Percentiles rank a stretch among this genome's conserved stretches.
Conservation (phyloP, 306 rosid genomes). For the Pyrus betulifolia region DNA sequence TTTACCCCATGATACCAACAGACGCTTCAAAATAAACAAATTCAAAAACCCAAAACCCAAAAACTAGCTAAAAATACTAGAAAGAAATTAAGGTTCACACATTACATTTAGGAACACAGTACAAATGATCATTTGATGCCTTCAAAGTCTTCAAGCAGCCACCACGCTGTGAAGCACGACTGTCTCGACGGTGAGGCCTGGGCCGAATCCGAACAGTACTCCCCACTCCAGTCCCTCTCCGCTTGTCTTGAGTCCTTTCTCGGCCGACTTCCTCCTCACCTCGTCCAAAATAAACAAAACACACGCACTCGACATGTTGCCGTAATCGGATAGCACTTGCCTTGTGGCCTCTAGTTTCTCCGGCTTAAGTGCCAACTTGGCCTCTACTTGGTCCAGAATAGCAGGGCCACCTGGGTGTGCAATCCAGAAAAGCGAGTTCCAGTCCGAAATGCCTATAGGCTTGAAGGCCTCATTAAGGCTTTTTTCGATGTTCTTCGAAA, state of each 20-base stretch:
- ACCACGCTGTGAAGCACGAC: conserved; percentile 15
- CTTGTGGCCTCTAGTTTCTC: conserved; percentile 9
- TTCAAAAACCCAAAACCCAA: neutral
- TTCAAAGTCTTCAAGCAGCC: neutral
- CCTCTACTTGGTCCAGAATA: conserved; percentile 10
- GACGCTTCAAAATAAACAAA: neutral
- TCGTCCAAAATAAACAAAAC: conserved; percentile 16
- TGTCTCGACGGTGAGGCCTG: conserved; percentile 16
- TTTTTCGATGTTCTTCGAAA: conserved; percentile 15
- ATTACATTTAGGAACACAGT: neutral
- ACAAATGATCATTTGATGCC: too few species aligned
- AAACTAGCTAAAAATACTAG: neutral
- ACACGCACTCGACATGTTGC: conserved; percentile 18
- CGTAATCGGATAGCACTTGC: conserved; percentile 1
- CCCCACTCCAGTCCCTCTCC: conserved; percentile 18
- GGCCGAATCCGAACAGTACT: conserved; percentile 15
- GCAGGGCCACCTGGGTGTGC: conserved; percentile 19
- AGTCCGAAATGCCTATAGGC: conserved; percentile 1
- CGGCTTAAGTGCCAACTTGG: neutral
- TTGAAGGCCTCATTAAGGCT: conserved; percentile 7
- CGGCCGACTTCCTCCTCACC: neutral
- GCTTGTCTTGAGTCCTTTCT: neutral
- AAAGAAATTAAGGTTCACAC: neutral
- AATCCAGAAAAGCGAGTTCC: conserved; percentile 20
- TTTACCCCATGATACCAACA: neutral